Conservation (phyloP, 2,329 filamentous ascomycete species). For the Zymoseptoria crescenta region DNA sequence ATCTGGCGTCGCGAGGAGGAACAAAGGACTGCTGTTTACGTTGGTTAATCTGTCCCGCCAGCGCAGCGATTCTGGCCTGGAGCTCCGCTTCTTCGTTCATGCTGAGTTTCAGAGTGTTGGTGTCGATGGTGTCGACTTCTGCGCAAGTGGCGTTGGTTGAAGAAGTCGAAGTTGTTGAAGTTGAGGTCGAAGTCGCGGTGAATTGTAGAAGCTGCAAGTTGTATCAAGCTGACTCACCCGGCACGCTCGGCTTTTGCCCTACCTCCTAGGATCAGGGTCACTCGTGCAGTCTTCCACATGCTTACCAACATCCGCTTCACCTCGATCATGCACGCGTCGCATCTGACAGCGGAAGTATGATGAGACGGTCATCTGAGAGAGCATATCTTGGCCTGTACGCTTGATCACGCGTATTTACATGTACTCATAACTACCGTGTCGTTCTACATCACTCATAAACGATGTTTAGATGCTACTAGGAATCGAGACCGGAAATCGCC, state of each 20-base stretch:
- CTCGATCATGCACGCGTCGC: neutral
- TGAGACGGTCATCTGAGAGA: neutral
- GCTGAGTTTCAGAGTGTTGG: constrained; percentile 2
- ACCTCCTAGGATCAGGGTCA: no score
- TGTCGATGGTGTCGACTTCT: neutral
- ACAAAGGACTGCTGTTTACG: constrained; percentile 17
- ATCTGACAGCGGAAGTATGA: neutral
- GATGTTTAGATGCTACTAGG: no score
- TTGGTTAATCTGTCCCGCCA: constrained; percentile 26
- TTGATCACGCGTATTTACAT: no score
- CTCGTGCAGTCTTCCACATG: neutral
- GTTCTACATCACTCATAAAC: no score
- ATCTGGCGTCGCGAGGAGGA: constrained; percentile 4
- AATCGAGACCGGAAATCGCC: no score
- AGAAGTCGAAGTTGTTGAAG: neutral
- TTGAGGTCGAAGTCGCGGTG: neutral
- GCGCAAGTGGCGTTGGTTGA: neutral
- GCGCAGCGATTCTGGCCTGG: constrained; percentile 25
- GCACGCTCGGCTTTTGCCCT: neutral
- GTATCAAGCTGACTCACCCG: neutral
- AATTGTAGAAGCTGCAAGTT: neutral
- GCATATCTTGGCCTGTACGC: neutral
- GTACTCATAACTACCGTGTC: no score
- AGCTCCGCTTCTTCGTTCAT: constrained; percentile 26
- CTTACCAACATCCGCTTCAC: neutral